Percentiles rank a stretch among this genome's conserved stretches.
phyloP scores from a whole-genome alignment of 257 asterid genomes.

The Gentiana dahurica region DNA sequence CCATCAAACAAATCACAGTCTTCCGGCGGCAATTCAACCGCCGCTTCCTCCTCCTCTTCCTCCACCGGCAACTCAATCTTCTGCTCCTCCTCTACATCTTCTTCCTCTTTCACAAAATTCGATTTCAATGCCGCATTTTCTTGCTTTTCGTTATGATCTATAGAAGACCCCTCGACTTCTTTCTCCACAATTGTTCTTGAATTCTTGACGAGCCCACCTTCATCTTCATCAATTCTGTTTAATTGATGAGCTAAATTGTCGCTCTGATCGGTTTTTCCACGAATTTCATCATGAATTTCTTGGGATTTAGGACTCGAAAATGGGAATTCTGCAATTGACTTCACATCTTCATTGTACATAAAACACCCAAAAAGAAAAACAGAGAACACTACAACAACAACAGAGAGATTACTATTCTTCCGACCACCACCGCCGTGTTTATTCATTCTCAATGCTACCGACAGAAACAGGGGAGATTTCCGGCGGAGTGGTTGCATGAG shows the following conservation, averaged over 20 bases:
- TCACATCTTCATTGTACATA: too few species aligned
- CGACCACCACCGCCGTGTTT: constrained; percentile 32
- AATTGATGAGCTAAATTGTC: background rate
- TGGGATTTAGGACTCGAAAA: constrained; percentile 8
- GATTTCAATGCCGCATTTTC: constrained; percentile 11
- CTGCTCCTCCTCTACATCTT: constrained; percentile 8
- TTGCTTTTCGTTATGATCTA: constrained; percentile 1
- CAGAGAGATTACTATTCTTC: constrained; percentile 38
- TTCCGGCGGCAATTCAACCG: constrained; percentile 42
- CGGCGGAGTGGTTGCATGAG: constrained; percentile 62
- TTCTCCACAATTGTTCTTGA: constrained; percentile 49
- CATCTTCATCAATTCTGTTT: constrained; percentile 9
- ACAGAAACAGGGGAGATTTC: constrained; percentile 31
- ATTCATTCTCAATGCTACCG: constrained; percentile 29
- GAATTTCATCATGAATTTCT: constrained; percentile 16
- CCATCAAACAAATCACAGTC: constrained; percentile 66
- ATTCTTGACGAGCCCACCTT: constrained; percentile 31
- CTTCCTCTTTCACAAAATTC: constrained; percentile 13
- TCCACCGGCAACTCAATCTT: constrained; percentile 26
- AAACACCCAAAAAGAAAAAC: too few species aligned
- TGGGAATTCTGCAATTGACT: background rate
- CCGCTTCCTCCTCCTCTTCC: constrained; percentile 21
- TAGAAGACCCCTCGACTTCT: constrained; percentile 14
- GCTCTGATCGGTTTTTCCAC: background rate
- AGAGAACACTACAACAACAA: constrained; percentile 44